These are phyloP conservation scores for Wolfiporia cocos DNA, from an alignment of 1,284 basidiomycete genomes.

Conservation along the genomic window DNA sequence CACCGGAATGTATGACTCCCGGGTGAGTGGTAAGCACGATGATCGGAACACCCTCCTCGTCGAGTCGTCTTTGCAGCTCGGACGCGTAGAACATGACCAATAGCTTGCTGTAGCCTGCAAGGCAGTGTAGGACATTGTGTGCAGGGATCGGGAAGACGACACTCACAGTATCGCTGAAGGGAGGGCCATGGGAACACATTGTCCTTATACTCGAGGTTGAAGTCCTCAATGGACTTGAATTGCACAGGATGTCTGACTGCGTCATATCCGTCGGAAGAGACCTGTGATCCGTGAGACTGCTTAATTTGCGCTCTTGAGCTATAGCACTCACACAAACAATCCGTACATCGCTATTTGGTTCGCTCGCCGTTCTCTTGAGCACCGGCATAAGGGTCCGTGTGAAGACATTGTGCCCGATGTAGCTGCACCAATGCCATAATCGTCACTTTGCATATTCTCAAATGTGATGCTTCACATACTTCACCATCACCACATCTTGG, in stretches of 20 bases:
- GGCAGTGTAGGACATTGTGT: background rate
- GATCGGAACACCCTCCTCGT: conserved; percentile 23
- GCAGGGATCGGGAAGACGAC: background rate
- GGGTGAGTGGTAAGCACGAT: conserved; percentile 25
- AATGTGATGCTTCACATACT: conserved; percentile 23
- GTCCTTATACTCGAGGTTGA: conserved; percentile 31
- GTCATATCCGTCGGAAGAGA: conserved; percentile 18
- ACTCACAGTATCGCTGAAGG: conserved; percentile 5
- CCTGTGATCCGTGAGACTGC: conserved; percentile 12
- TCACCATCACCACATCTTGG: conserved; percentile 34
- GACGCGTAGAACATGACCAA: background rate
- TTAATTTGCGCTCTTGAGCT: background rate
- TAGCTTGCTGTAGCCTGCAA: background rate
- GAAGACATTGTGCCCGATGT: conserved; percentile 29
- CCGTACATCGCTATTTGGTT: conserved; percentile 44
- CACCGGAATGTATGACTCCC: conserved; percentile 34
- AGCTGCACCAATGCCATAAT: background rate
- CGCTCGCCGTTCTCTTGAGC: conserved; percentile 37
- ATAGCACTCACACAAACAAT: conserved; percentile 37
- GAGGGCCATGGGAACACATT: conserved; percentile 17
- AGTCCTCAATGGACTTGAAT: conserved; percentile 33
- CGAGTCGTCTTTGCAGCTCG: conserved; percentile 16
- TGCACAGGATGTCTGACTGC: conserved; percentile 14
- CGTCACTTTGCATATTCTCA: background rate
- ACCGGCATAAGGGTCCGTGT: conserved; percentile 42